Conservation (phyloP, 1,284 basidiomycete species). For the Austroboletus novae-zelandiae region DNA sequence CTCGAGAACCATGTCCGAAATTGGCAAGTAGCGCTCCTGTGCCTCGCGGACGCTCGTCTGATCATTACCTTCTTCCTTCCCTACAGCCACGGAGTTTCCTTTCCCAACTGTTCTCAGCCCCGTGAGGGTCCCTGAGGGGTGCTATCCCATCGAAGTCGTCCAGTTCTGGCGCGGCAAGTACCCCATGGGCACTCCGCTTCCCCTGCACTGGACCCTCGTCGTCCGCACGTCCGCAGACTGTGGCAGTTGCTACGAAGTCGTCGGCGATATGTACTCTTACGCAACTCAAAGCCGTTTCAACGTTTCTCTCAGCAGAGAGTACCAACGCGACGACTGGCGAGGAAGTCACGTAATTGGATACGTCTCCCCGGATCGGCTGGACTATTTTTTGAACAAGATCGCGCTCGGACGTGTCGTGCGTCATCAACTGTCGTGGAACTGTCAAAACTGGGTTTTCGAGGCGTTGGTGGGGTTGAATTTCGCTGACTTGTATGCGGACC, state of each 20-base stretch:
- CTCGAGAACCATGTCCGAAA: too few species aligned
- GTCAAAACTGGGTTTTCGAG: slow-evolving; percentile 19
- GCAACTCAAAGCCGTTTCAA: slow-evolving; percentile 14
- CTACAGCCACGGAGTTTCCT: neutral
- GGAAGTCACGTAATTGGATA: slow-evolving; percentile 20
- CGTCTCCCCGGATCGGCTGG: slow-evolving; percentile 9
- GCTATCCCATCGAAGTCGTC: slow-evolving; percentile 24
- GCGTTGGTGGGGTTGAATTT: slow-evolving; percentile 7
- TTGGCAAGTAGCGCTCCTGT: too few species aligned
- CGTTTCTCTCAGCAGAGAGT: neutral
- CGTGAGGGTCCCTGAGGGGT: slow-evolving; percentile 18
- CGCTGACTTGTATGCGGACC: slow-evolving; percentile 9
- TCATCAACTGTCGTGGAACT: slow-evolving; percentile 10
- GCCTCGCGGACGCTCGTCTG: too few species aligned
- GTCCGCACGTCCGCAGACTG: slow-evolving; percentile 17
- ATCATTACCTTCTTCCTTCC: too few species aligned
- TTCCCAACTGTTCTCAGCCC: slow-evolving; percentile 13
- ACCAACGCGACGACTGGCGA: slow-evolving; percentile 23
- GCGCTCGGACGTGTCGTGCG: slow-evolving; percentile 13
- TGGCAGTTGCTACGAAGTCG: slow-evolving; percentile 27
- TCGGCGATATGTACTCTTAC: slow-evolving; percentile 27
- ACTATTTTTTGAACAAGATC: slow-evolving; percentile 13
- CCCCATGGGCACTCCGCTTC: slow-evolving; percentile 7
- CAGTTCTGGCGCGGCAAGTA: slow-evolving; percentile 29
- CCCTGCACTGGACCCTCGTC: slow-evolving; percentile 28